phyloP scores from a whole-genome alignment of 2,329 filamentous ascomycete species.

The Talaromyces verruculosus region DNA sequence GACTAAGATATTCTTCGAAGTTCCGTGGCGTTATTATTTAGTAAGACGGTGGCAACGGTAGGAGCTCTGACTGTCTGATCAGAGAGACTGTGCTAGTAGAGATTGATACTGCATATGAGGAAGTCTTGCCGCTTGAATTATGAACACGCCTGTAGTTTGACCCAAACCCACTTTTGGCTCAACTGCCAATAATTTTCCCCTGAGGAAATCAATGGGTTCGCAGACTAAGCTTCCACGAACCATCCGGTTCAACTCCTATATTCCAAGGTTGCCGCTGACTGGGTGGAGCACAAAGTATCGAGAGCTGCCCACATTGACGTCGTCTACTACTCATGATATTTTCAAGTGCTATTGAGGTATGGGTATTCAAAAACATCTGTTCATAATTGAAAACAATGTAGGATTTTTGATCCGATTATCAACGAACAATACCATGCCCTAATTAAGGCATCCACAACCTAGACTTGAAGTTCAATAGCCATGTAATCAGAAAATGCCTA shows the following conservation, averaged over 20 bases:
- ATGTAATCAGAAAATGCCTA: background rate
- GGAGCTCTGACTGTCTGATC: background rate
- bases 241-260: background rate
- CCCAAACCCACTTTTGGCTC: background rate
- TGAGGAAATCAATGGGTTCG: background rate
- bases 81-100: background rate
- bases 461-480: background rate
- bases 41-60: background rate
- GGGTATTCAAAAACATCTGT: background rate
- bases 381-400: background rate
- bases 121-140: background rate
- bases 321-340: background rate
- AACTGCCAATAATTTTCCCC: background rate
- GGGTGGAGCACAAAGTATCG: slow-evolving; percentile 4
- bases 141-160: background rate
- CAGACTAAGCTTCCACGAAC: slow-evolving; percentile 2
- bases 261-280: background rate
- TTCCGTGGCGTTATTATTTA: background rate
- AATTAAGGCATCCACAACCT: background rate
- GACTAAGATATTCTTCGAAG: background rate
- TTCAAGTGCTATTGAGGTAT: background rate
- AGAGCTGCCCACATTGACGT: slow-evolving; percentile 1
- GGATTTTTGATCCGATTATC: background rate
- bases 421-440: background rate
- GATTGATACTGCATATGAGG: background rate